Base-by-base conservation (phyloP, 2,329 filamentous ascomycete genomes). In the Aspergillus tamarii region DNA sequence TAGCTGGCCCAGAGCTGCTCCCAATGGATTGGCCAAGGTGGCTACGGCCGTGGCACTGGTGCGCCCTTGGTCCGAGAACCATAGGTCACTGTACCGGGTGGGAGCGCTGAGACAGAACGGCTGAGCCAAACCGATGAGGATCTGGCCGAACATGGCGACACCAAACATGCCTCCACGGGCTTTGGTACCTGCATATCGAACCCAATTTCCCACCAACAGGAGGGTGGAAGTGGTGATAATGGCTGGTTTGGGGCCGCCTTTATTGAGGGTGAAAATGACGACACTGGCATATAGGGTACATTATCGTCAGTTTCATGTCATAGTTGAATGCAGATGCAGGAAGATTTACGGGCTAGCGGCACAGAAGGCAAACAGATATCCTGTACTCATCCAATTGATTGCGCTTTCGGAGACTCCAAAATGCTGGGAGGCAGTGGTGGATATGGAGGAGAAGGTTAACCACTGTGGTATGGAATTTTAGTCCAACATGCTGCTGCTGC, bases 371-470 rank as follows among this genome's bases (percentile, higher is more conserved):
- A 98, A 94, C 56, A 97, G 84, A 75, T 96, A 97, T 45, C 85
- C 89, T 0, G 91, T 98, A 73, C 90, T 93, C 66, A 97, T 85
- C 95, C 95, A 98, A 80, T 98, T 98, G 80, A 98, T 90, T 36
- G 87, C 86, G 19, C 87, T 89, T 73, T 94, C 89, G 39, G 84
- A 85, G 14, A 94, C 91, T 58, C 81, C 70, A 75, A 96, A 98
- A 81, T 93, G 97, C 28, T 83, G 70, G 0, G 93, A 88, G 1
- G 92, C 86, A 26, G 89, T 87, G 39, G 86, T 86, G 1, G 92
- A 92, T 36, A 97, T 89, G 46, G 94, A 91, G 2, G 94, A 91
- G 78, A 93, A 97, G 8, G 93, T 95, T 70, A 98, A 87, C 94
- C 94, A 98, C 92, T 93, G 64, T 61, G 48, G 32, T 52, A 32